These are phyloP conservation scores for Phialocephala sp. DNA, from an alignment of 2,329 filamentous ascomycete species.

Conservation along the genomic window DNA sequence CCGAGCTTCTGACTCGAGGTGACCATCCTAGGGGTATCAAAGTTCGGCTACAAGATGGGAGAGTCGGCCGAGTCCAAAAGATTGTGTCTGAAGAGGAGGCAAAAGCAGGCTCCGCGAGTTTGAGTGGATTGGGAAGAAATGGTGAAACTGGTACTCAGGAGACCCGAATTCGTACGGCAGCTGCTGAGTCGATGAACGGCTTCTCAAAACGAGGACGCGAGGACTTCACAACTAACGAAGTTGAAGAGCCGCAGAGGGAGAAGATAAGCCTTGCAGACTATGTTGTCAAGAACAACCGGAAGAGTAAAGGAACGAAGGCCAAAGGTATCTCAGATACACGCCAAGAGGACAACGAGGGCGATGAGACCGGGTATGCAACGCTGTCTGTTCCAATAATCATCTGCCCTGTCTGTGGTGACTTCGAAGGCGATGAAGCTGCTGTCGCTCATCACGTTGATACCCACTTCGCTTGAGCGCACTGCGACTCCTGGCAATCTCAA, in stretches of 20 bases:
- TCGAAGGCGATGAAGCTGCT: conserved; percentile 40
- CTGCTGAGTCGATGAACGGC: background rate
- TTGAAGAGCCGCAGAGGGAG: conserved; percentile 23
- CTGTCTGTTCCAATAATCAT: background rate
- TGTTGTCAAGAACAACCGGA: conserved; percentile 29
- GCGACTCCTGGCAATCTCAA: background rate
- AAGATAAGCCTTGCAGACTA: conserved; percentile 33
- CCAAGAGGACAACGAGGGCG: background rate
- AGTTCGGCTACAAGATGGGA: conserved; percentile 40
- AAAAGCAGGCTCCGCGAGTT: conserved; percentile 21
- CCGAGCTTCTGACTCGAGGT: conserved; percentile 39
- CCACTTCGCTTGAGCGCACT: conserved; percentile 37
- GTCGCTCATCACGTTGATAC: conserved; percentile 40
- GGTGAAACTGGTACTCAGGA: conserved; percentile 15
- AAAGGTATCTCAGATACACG: background rate
- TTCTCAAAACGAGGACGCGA: conserved; percentile 21
- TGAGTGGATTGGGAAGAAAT: conserved; percentile 33
- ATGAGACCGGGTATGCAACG: background rate
- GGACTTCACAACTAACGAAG: conserved; percentile 32
- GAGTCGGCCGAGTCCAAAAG: conserved; percentile 41
- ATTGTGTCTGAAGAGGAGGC: conserved; percentile 35
- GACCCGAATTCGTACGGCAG: background rate
- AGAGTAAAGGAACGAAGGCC: conserved; percentile 18
- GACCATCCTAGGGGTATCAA: conserved; percentile 43
- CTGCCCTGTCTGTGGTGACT: conserved; percentile 41